Percentiles rank a stretch among this genome's conserved stretches.
These are phyloP conservation scores for Hypericum perforatum DNA, from an alignment of 345 rosid species.

Conservation along the genomic window DNA sequence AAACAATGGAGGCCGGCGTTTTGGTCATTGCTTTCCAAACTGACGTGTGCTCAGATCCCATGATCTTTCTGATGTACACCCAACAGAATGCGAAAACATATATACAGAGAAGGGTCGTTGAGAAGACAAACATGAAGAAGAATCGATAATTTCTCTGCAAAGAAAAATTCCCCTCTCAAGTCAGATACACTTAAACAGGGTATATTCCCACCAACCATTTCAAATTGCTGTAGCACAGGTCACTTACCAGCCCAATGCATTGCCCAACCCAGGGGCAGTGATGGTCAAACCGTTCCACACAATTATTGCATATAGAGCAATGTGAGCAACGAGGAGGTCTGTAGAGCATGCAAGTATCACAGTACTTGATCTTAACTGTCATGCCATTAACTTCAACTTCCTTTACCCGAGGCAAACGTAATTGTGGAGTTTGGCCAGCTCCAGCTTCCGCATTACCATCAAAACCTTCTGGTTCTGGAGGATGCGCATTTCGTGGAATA, in stretches of 20 bases:
- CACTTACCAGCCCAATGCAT: slow-evolving; percentile 27
- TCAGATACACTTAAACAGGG: not conserved
- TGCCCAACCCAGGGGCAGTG: slow-evolving; percentile 35
- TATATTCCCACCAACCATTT: too few relatives aligned
- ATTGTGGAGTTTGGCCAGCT: slow-evolving; percentile 25
- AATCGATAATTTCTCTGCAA: slow-evolving; percentile 9
- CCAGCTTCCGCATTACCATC: slow-evolving; percentile 24
- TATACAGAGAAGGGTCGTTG: slow-evolving; percentile 11
- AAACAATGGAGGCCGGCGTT: slow-evolving; percentile 9
- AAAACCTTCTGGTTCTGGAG: slow-evolving; percentile 29
- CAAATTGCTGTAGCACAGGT: not conserved
- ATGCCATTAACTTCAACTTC: slow-evolving; percentile 23
- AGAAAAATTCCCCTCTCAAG: not conserved
- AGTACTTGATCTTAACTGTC: slow-evolving; percentile 20
- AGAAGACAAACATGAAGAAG: slow-evolving; percentile 12
- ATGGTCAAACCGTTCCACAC: slow-evolving; percentile 28
- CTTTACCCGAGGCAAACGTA: slow-evolving; percentile 26
- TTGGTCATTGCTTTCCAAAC: slow-evolving; percentile 9
- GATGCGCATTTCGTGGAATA: slow-evolving; percentile 26
- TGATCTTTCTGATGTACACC: slow-evolving; percentile 9
- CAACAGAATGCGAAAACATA: slow-evolving; percentile 8
- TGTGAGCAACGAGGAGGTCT: slow-evolving; percentile 33
- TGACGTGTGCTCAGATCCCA: slow-evolving; percentile 6
- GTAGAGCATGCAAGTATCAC: slow-evolving; percentile 32
- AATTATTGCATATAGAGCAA: slow-evolving; percentile 30